Base-by-base conservation (phyloP, 208 protist species). In the Crithidia expoeki region DNA sequence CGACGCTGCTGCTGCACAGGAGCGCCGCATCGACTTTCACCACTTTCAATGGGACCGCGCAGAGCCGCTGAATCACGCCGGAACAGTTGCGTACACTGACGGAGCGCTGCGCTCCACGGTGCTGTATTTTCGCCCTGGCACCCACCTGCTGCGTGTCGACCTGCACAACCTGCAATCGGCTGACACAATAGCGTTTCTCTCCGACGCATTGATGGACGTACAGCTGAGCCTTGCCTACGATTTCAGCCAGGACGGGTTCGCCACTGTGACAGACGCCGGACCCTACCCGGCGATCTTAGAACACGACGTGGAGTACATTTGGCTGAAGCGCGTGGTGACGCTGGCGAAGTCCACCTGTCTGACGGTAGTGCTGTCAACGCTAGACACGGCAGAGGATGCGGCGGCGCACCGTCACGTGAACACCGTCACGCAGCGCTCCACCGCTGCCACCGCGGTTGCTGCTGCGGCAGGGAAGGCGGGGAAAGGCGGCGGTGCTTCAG, bases 291-390 rank as follows among this genome's bases (percentile, higher is more conserved):
- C 76, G 2, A 75, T 92, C 33, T 40, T 83, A 16, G 27, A 51
- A 6, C 33, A 57, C 28, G 79, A 86, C 36, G 72, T 80, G 36
- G 82, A 93, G 67, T 74, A 60, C 25, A 68, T 97, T 12, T 95
- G 89, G 88, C 85, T 97, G 56, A 97, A 97, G 76, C 85, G 88
- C 14, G 67, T 68, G 19, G 68, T 97, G 33, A 72, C 62, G 21
- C 77, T 97, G 49, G 73, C 78, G 42, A 70, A 76, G 55, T 68
- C 84, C 40, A 94, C 88, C 3, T 64, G 46, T 19, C 25, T 89
- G 28, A 91, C 88, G 36, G 66, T 92, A 32, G 64, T 86, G n/a
- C 67, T 97, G 11, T 80, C 79, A 12, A 86, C 81, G 17, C 78
- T 94, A 27, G 83, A 81, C 16, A 17, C 61, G 9, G 62, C 21